Evolutionary conservation across 176 grass and related monocot species (phyloP).

Genomic region (Cenchrus fungigraminus): DNA sequence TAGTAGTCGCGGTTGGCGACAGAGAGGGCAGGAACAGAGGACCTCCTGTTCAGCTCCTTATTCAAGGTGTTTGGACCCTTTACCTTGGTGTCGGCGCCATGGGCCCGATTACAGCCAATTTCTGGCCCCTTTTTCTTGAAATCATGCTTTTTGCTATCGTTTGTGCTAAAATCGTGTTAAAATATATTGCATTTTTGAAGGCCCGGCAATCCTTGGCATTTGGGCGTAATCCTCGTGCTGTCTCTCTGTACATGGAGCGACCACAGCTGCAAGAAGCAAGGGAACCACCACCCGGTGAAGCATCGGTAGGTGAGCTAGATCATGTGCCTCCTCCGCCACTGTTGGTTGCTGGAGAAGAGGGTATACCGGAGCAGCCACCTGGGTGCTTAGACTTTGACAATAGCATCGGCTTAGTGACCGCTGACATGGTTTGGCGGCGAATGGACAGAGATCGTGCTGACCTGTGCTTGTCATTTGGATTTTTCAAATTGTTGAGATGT

Average conservation of each 20-base stretch:
- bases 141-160: neutral
- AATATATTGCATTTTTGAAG: neutral
- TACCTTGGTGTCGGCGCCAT: neutral
- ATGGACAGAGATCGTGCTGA: neutral
- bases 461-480: neutral
- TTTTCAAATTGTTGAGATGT: neutral
- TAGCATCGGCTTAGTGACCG: neutral
- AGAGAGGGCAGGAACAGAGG: slow-evolving; percentile 1
- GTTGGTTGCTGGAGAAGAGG: slow-evolving; percentile 13
- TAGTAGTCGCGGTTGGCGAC: neutral
- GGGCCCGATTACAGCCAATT: neutral
- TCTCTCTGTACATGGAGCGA: neutral
- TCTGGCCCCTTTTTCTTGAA: neutral
- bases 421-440: neutral
- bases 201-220: neutral
- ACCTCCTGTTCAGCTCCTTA: neutral
- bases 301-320: neutral
- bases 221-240: neutral
- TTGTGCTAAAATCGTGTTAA: neutral
- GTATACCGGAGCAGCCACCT: neutral
- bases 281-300: neutral
- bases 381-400: neutral
- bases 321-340: neutral
- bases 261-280: neutral
- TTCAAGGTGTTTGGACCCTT: neutral